Conservation (phyloP, 164 flowering plant species). For the Magnolia sinica region DNA sequence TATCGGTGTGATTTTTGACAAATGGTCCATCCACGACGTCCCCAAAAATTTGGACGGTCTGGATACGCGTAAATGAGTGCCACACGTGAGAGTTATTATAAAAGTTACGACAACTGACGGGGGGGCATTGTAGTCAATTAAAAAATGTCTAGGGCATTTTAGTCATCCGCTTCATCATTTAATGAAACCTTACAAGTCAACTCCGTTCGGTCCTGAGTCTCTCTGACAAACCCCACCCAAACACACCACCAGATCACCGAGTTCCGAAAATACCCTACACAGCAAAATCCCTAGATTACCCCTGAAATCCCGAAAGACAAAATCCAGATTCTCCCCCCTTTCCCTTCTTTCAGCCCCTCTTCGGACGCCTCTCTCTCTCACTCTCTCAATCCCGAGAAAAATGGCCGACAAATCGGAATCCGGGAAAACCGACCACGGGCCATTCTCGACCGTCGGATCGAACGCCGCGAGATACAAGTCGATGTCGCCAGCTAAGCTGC, state of each 20-base stretch:
- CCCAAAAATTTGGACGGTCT: background rate
- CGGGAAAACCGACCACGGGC: constrained; percentile 8
- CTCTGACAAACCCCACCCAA: constrained; percentile 11
- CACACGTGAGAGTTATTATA: background rate
- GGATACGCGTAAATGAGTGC: background rate
- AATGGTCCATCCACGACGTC: background rate
- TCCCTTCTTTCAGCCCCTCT: background rate
- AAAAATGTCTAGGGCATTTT: background rate
- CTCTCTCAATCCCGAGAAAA: background rate
- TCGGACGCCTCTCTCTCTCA: background rate
- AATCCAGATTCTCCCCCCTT: constrained; percentile 4
- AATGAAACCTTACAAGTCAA: constrained; percentile 13
- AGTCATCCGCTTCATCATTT: background rate
- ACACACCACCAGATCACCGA: constrained; percentile 2
- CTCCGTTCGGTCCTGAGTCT: constrained; percentile 6
- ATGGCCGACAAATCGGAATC: constrained; percentile 7
- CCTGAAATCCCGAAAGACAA: background rate
- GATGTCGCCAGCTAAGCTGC: constrained; percentile 90
- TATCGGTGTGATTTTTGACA: background rate
- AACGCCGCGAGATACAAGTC: constrained; percentile 61
- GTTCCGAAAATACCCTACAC: constrained; percentile 13
- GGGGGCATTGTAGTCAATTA: background rate
- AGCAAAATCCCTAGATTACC: background rate
- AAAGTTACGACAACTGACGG: too few species aligned
- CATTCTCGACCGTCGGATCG: constrained; percentile 20